Base-by-base conservation (phyloP, 2,329 filamentous ascomycete species). In the Ophiostoma perfectum region DNA sequence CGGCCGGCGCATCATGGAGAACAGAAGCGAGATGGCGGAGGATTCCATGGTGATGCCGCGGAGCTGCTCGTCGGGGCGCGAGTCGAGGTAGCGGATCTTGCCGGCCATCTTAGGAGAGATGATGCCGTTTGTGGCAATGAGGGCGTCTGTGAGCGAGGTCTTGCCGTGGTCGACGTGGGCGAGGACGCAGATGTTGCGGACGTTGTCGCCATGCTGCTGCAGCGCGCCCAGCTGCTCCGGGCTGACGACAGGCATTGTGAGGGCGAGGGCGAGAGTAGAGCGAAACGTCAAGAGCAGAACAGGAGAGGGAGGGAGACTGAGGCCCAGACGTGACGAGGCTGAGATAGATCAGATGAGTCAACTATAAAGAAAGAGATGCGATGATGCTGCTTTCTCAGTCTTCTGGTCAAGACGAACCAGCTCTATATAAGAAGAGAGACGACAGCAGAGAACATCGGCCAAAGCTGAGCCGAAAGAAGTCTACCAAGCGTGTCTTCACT, bases 41-140 rank as follows among this genome's bases (percentile, higher is more conserved):
- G 95, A 98, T 78, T 99, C 95, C 95, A 99, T 99, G n/a, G 95
- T 99, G 76, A 99, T 99, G 68, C 95, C 95, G 72, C 95, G 90
- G 16, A 91, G 86, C 80, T 99, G 95, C 78, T 99, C 95, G 79
- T 99, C 95, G 1, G 94, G 94, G 60, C 95, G 85, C 36, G 95
- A 98, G 80, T 99, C 95, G 70, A 99, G 88, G 76, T 98, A 99
- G 73, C 95, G 90, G 79, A 99, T 96, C 83, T 98, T 98, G 78
- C 95, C 95, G 68, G 95, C 95, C 75, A 98, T 84, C 78, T 98
- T 98, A 68, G 94, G 92, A 42, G 95, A 98, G 76, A 99, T 99
- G 81, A 99, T 98, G 81, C 95, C 95, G 85, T 99, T 99, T 72
- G 95, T 98, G 78, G 95, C 94, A 75, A 99, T 91, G 67, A 99